phyloP scores from a whole-genome alignment of 768 basidiomycete genomes.

The Amanita rimosa region DNA sequence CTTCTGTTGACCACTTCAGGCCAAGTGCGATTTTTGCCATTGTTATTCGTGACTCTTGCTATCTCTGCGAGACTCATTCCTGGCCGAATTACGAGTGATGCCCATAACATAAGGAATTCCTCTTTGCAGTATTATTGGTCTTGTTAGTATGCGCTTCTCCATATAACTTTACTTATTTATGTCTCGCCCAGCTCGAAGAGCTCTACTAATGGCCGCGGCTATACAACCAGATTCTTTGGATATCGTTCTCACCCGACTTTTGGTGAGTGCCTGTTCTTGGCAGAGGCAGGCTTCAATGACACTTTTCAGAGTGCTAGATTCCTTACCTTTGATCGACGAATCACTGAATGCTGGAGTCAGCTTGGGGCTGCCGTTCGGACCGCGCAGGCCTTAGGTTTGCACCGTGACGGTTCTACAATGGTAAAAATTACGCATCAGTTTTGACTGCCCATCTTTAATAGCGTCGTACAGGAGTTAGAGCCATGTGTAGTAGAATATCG shows the following conservation, averaged over 20 bases:
- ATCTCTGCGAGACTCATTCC: slow-evolving; percentile 81
- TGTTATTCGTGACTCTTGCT: slow-evolving; percentile 90
- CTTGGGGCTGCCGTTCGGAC: slow-evolving; percentile 88
- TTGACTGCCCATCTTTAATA: slow-evolving; percentile 3
- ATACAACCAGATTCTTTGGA: slow-evolving; percentile 90
- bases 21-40: slow-evolving; percentile 76
- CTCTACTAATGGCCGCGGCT: slow-evolving; percentile 83
- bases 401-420: slow-evolving; percentile 79
- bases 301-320: slow-evolving; percentile 38
- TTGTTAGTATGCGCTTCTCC: slow-evolving; percentile 42
- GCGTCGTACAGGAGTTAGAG: slow-evolving; percentile 46
- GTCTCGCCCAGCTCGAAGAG: slow-evolving; percentile 55
- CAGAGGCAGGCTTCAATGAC: slow-evolving; percentile 14
- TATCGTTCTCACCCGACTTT: slow-evolving; percentile 81
- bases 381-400: slow-evolving; percentile 87
- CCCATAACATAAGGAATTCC: slow-evolving; percentile 61
- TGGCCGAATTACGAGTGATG: slow-evolving; percentile 74
- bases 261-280: slow-evolving; percentile 38
- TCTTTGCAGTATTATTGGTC: slow-evolving; percentile 93
- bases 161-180: slow-evolving; percentile 9
- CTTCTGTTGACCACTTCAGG: slow-evolving; percentile 53
- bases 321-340: slow-evolving; percentile 65
- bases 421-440: slow-evolving; percentile 27
- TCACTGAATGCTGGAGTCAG: slow-evolving; percentile 96
- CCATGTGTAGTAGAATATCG: slow-evolving; percentile 77